A percentile compares a stretch with the other conserved stretches of the same genome.
These are phyloP conservation scores for Aristolochia californica DNA, from an alignment of 164 flowering plant genomes.

Conservation along the genomic window DNA sequence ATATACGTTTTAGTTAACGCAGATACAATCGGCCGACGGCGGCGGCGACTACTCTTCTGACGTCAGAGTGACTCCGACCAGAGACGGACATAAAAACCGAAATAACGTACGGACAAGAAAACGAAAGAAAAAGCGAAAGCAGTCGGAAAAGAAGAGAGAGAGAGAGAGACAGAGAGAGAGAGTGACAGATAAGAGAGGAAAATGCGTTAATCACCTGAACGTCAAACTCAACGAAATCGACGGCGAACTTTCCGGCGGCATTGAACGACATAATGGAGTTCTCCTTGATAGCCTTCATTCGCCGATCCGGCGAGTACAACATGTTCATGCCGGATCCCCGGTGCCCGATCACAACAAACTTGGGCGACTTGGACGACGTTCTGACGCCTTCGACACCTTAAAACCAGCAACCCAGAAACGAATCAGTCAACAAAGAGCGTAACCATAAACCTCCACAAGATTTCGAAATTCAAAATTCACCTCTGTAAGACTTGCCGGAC, in stretches of 20 bases:
- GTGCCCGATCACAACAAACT: conserved; percentile 71
- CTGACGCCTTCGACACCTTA: conserved; percentile 15
- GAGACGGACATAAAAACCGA: too few relatives aligned
- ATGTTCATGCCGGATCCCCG: conserved; percentile 84
- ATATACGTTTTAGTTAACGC: too few relatives aligned
- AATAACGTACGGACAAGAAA: too few relatives aligned
- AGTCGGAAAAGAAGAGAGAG: too few relatives aligned
- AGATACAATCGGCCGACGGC: too few relatives aligned
- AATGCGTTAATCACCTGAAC: conserved; percentile 55
- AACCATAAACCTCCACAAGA: too few relatives aligned
- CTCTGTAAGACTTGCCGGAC: conserved; percentile 18
- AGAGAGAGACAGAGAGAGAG: too few relatives aligned
- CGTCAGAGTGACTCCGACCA: too few relatives aligned
- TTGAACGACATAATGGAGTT: conserved; percentile 71
- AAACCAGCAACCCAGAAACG: not conserved
- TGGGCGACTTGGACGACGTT: conserved; percentile 12
- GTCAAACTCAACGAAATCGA: conserved; percentile 79
- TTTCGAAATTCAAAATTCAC: too few relatives aligned
- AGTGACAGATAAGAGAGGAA: too few relatives aligned
- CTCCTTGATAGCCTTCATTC: conserved; percentile 64
- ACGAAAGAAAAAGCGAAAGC: not conserved
- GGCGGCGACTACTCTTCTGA: too few relatives aligned
- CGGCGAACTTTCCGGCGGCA: conserved; percentile 35
- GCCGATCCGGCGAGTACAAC: conserved; percentile 43
- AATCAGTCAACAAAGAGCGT: too few relatives aligned